Evolutionary conservation across 225 moss, liverwort and hornwort genomes (phyloP), one percentile per base, ranked within the genome.

Genomic region (Physcomitrium patens): DNA sequence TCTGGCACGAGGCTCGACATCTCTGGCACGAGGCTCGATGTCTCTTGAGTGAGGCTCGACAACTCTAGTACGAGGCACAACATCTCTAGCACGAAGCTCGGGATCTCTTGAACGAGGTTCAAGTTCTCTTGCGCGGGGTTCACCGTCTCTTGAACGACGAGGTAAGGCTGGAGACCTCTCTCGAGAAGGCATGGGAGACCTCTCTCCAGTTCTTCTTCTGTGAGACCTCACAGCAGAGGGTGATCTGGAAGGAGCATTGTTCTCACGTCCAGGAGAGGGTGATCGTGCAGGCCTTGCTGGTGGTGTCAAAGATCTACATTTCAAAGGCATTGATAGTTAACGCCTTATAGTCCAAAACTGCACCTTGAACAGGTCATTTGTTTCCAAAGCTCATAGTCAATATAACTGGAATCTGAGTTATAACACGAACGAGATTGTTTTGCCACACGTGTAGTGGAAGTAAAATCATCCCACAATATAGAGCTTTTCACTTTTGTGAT

Each of bases 221-320:
- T 81, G 76, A n/a, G 81, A 81, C 71, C 81, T 82, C 66, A 79
- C 84, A 58, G 75, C 76, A 26, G 87, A 81, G 49, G 86, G 83
- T 53, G 86, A 87, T 70, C 83, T 73, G 14, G 87, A 85, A 19
- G 60, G 74, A 14, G 71, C 76, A 63, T 85, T 80, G 49, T 81
- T 82, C 73, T 86, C 79, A 69, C 76, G 85, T 37, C 80, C 84
- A 48, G 91, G 89, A 24, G 89, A 84, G 51, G 89, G 88, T 22
- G 90, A 83, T 18, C 69, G 82, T 13, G 88, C 87, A 51, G 79
- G 77, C 46, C 95, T 84, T 50, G 85, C 91, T 31, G 87, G 81
- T 65, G 82, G 89, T 54, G 85, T 78, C 62, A 78, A 37, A 19
- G 91, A 91, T 71, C 90, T 87, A 43, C 71, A 77, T 11, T 45